Conservation (phyloP, 192 early-diverging fungal species). For the Coemansia sp. region DNA sequence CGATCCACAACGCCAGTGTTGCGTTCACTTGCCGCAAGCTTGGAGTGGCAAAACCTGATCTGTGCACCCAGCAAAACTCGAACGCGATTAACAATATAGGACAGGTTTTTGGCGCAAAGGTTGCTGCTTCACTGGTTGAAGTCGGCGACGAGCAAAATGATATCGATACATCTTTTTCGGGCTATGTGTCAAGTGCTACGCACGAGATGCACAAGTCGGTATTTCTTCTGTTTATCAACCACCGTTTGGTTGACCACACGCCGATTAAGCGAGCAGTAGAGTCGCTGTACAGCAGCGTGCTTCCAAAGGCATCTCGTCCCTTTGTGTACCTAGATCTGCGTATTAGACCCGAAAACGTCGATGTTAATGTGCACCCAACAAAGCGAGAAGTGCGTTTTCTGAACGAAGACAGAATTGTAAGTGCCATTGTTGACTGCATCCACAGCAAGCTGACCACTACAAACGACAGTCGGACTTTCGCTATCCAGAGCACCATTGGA, state of each 20-base stretch:
- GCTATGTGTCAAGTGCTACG: constrained; percentile 87
- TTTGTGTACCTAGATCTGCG: constrained; percentile 91
- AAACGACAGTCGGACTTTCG: constrained; percentile 75
- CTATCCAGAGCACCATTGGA: constrained; percentile 58
- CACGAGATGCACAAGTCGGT: constrained; percentile 82
- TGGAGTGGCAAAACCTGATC: constrained; percentile 71
- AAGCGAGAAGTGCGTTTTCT: constrained; percentile 94
- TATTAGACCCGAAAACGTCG: constrained; percentile 86
- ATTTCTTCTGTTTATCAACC: constrained; percentile 95
- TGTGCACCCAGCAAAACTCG: constrained; percentile 68
- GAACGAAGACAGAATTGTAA: constrained; percentile 84
- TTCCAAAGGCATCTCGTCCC: constrained; percentile 84
- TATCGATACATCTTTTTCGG: constrained; percentile 67
- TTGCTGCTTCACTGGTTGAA: constrained; percentile 77
- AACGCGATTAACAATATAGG: constrained; percentile 77
- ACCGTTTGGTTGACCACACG: constrained; percentile 72
- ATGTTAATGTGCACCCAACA: constrained; percentile 98
- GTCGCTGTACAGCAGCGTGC: constrained; percentile 71
- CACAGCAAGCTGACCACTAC: constrained; percentile 67
- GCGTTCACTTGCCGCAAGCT: constrained; percentile 92
- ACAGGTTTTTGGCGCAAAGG: constrained; percentile 78
- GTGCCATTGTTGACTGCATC: constrained; percentile 67
- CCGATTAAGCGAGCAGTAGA: constrained; percentile 84
- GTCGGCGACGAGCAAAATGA: constrained; percentile 57
- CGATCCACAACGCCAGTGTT: constrained; percentile 85